Conservation (phyloP, 768 basidiomycete species). For the Hypholoma sublateritium region DNA sequence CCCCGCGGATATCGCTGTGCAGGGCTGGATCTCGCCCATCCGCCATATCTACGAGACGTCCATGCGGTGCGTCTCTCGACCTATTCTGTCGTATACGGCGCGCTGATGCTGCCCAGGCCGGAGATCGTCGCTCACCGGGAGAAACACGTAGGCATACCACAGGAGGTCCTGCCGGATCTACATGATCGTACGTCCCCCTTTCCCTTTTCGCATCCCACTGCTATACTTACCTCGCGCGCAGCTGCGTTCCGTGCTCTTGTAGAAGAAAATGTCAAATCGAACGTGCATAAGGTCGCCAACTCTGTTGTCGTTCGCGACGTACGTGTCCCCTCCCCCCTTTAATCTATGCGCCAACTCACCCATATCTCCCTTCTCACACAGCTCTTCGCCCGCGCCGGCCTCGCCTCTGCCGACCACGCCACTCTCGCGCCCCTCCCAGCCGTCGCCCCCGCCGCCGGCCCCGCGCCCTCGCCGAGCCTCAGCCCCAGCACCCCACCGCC, state of each 20-base stretch:
- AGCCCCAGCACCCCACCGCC: constrained; percentile 1
- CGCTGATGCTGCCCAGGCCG: constrained; percentile 9
- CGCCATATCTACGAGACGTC: constrained; percentile 33
- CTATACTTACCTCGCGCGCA: constrained; percentile 1
- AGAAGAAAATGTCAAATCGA: constrained; percentile 40
- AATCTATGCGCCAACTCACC: background rate
- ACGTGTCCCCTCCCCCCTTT: background rate
- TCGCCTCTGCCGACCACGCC: too few species aligned
- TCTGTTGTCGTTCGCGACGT: constrained; percentile 30
- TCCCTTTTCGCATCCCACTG: background rate
- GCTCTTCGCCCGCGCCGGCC: background rate
- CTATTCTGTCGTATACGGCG: background rate
- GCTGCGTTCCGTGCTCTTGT: constrained; percentile 43
- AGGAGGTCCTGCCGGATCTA: constrained; percentile 20
- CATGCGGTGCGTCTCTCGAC: constrained; percentile 2
- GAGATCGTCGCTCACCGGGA: constrained; percentile 34
- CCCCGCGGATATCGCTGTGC: constrained; percentile 31
- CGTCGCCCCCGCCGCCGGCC: too few species aligned
- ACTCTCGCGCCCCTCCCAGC: too few species aligned
- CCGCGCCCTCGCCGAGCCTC: background rate
- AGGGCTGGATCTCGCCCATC: constrained; percentile 40
- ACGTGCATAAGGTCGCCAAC: constrained; percentile 26
- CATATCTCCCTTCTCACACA: background rate
- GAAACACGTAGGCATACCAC: constrained; percentile 12
- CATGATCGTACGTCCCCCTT: constrained; percentile 27